Percentiles rank a stretch among this genome's conserved stretches.
phyloP scores from a whole-genome alignment of 1,284 basidiomycete species.

The Psilocybe mexicana region DNA sequence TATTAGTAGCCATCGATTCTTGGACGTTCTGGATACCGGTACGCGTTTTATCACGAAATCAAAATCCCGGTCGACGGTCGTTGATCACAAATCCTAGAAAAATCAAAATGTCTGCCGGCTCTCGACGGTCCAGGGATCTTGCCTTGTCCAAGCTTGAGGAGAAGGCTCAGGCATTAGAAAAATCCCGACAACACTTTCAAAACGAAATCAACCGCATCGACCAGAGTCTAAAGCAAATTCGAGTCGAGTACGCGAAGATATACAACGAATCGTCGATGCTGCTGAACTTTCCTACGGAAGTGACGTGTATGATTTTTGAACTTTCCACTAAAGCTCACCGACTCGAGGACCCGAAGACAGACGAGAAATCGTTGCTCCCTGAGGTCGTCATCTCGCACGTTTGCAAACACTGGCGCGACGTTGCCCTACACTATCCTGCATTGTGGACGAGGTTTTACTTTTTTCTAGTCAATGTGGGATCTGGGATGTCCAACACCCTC shows the following conservation, averaged over 20 bases:
- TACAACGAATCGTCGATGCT: neutral
- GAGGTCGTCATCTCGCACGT: constrained; percentile 10
- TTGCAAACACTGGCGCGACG: constrained; percentile 1
- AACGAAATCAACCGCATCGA: neutral
- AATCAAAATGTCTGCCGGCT: too few relatives aligned
- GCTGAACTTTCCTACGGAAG: constrained; percentile 6
- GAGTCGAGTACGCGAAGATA: constrained; percentile 4
- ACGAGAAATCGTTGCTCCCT: neutral
- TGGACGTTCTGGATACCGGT: too few relatives aligned
- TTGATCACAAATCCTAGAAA: too few relatives aligned
- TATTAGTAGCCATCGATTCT: too few relatives aligned
- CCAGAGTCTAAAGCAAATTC: neutral
- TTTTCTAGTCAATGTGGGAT: neutral
- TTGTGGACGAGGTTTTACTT: constrained; percentile 9
- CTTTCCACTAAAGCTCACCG: neutral
- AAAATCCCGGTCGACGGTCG: too few relatives aligned
- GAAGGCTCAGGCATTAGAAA: neutral
- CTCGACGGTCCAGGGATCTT: neutral
- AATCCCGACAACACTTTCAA: neutral
- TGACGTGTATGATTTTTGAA: constrained; percentile 11
- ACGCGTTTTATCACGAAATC: too few relatives aligned
- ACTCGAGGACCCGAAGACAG: neutral
- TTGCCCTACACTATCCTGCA: constrained; percentile 1
- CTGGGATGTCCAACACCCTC: neutral
- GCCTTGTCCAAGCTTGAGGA: neutral